phyloP scores from a whole-genome alignment of 2,329 filamentous ascomycete genomes.

The Exophiala viscosa region DNA sequence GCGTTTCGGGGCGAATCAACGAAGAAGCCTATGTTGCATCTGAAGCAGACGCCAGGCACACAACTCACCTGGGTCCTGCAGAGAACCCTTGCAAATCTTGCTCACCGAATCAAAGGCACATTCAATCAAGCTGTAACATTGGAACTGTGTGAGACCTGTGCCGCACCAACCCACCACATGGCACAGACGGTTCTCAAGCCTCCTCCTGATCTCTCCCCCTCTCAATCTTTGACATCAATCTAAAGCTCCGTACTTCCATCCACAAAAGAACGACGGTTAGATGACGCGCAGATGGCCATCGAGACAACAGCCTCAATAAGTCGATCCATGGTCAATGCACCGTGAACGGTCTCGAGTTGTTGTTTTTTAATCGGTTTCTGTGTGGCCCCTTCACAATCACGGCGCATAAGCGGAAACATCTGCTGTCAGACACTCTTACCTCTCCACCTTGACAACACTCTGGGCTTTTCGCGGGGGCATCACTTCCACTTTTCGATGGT shows the following conservation, averaged over 20 bases:
- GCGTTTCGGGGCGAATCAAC: too few species aligned
- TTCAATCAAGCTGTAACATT: background rate
- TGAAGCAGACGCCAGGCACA: too few species aligned
- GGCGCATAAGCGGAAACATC: conserved; percentile 12
- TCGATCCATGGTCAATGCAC: too few species aligned
- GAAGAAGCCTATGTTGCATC: too few species aligned
- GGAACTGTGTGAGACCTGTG: background rate
- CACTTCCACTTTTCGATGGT: background rate
- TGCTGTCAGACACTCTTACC: conserved; percentile 5
- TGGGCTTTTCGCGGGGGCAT: background rate
- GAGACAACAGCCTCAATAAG: too few species aligned
- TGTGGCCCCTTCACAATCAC: background rate
- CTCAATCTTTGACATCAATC: background rate
- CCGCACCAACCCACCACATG: conserved; percentile 2
- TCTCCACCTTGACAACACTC: background rate
- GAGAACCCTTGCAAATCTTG: background rate
- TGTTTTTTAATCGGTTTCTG: background rate
- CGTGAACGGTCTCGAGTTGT: background rate
- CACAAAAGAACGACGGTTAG: too few species aligned
- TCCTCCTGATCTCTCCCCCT: background rate
- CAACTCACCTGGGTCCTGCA: too few species aligned
- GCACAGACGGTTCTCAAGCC: background rate
- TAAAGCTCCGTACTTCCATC: background rate
- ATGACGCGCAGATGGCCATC: too few species aligned
- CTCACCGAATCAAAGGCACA: background rate